A percentile compares a stretch with the other conserved stretches of the same genome.
phyloP scores from a whole-genome alignment of 2,329 filamentous ascomycete species.

The Hirsutella minnesotensis region DNA sequence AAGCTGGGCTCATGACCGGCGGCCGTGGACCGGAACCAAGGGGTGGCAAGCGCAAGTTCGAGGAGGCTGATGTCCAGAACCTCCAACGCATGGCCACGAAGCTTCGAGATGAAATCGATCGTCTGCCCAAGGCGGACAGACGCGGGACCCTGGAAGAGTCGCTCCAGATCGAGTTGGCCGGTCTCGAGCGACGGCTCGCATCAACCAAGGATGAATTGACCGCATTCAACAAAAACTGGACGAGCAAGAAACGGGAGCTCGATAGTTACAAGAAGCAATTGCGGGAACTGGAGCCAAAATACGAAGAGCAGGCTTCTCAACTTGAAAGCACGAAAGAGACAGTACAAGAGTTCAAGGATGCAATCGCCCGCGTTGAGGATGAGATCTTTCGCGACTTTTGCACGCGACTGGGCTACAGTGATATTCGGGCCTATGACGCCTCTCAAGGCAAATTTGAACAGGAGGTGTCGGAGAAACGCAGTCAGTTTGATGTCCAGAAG shows the following conservation, averaged over 20 bases:
- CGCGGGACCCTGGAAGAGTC: conserved; percentile 68
- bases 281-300: conserved; percentile 65
- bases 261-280: conserved; percentile 63
- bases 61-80: conserved; percentile 80
- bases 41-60: conserved; percentile 69
- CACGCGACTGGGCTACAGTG: conserved; percentile 69
- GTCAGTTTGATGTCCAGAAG: conserved; percentile 76
- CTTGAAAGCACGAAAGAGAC: conserved; percentile 45
- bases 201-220: conserved; percentile 65
- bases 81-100: conserved; percentile 67
- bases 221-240: conserved; percentile 69
- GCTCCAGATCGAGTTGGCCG: conserved; percentile 66
- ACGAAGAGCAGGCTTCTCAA: conserved; percentile 56
- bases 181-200: conserved; percentile 64
- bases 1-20: conserved; percentile 92
- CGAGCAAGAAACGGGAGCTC: conserved; percentile 74
- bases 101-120: conserved; percentile 64
- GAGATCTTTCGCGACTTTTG: conserved; percentile 81
- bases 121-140: conserved; percentile 67
- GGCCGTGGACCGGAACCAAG: conserved; percentile 69
- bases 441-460: conserved; percentile 89
- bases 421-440: conserved; percentile 86
- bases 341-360: conserved; percentile 40
- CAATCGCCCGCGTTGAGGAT: conserved; percentile 76
- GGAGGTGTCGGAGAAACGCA: conserved; percentile 75